Percentiles rank a stretch among this genome's conserved stretches.
Conservation (phyloP, 305 asterid genomes). For the Fraxinus velutina region DNA sequence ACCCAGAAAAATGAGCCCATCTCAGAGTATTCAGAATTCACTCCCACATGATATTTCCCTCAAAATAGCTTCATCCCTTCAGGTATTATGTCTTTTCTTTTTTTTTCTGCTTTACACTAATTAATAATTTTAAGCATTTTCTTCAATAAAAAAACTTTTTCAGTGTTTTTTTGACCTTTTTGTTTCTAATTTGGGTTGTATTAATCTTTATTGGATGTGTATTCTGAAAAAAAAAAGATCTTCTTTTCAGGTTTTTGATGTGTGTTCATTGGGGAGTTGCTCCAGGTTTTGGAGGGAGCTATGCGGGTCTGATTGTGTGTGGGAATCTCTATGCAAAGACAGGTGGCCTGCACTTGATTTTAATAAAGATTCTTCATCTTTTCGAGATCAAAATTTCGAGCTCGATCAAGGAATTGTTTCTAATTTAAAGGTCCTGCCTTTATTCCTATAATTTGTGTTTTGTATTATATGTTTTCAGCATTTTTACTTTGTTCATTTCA, state of each 20-base stretch:
- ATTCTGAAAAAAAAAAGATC: slow-evolving; percentile 20
- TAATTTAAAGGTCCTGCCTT: slow-evolving; percentile 32
- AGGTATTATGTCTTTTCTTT: slow-evolving; percentile 32
- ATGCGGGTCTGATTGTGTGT: slow-evolving; percentile 70
- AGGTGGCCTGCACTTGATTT: slow-evolving; percentile 60
- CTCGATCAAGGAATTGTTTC: slow-evolving; percentile 26
- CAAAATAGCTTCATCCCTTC: slow-evolving; percentile 66
- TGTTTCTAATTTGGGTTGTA: slow-evolving; percentile 14
- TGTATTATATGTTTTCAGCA: background rate
- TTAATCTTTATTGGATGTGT: slow-evolving; percentile 19
- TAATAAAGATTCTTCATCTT: slow-evolving; percentile 28
- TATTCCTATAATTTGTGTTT: background rate
- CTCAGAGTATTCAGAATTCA: slow-evolving; percentile 40
- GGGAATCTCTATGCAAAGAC: slow-evolving; percentile 60
- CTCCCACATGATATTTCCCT: slow-evolving; percentile 69
- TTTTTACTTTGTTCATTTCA: background rate
- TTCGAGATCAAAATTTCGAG: slow-evolving; percentile 16
- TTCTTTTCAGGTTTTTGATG: slow-evolving; percentile 57
- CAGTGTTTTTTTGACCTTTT: background rate
- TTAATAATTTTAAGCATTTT: background rate
- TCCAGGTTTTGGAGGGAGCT: slow-evolving; percentile 81
- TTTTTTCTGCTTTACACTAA: background rate
- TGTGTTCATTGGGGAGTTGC: slow-evolving; percentile 81
- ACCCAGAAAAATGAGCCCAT: slow-evolving; percentile 28
- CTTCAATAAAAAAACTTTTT: background rate